These are phyloP conservation scores for Solanum dulcamara DNA, from an alignment of 257 asterid genomes.

Conservation along the genomic window DNA sequence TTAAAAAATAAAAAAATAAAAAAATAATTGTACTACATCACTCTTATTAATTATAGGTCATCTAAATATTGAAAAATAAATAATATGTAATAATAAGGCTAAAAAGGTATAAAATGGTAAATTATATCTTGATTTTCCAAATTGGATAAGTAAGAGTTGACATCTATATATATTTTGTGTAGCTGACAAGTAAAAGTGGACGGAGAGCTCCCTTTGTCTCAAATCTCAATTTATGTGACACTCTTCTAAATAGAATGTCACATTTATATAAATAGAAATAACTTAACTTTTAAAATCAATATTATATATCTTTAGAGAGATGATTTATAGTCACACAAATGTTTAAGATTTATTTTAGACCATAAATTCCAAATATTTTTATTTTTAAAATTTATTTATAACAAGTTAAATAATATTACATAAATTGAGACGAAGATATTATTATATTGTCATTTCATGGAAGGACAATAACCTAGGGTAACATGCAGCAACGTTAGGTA, in stretches of 20 bases:
- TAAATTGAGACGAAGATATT: background rate
- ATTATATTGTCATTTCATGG: background rate
- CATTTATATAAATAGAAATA: background rate
- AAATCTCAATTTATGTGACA: background rate
- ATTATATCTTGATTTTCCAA: too few species aligned
- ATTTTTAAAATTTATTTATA: background rate
- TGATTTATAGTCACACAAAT: background rate
- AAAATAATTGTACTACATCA: background rate
- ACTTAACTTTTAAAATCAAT: background rate
- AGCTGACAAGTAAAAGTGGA: background rate
- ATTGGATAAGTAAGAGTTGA: too few species aligned
- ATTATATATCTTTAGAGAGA: background rate
- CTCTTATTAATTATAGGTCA: too few species aligned
- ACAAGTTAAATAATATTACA: background rate
- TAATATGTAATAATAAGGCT: too few species aligned
- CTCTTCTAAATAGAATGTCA: background rate
- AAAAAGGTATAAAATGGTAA: too few species aligned
- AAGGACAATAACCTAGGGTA: background rate
- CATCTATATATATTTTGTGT: accelerated
- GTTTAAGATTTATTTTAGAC: accelerated
- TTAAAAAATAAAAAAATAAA: too few species aligned
- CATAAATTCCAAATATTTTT: background rate
- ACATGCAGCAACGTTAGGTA: background rate
- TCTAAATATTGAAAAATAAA: too few species aligned
- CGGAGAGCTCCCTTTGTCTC: background rate